Evolutionary conservation across 2,329 filamentous ascomycete species (phyloP).

Genomic region (Trichoderma arundinaceum): DNA sequence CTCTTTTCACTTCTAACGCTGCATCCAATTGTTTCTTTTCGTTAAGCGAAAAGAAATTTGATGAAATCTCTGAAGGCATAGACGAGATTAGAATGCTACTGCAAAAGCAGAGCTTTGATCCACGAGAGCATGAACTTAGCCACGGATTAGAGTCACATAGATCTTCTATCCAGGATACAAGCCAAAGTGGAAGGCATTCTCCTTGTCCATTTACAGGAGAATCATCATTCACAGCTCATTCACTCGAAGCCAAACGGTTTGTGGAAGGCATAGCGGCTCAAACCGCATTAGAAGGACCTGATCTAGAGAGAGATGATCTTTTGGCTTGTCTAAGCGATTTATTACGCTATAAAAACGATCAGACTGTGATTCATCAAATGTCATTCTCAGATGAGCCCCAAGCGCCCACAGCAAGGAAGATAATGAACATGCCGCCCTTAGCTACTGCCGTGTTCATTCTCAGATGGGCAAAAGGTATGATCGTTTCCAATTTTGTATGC

Average conservation of each 20-base stretch:
- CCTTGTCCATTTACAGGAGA: conserved; percentile 6
- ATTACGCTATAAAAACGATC: conserved; percentile 1
- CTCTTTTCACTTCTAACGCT: too few relatives aligned
- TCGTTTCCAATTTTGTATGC: too few relatives aligned
- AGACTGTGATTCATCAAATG: conserved; percentile 1
- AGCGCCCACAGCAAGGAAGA: not conserved
- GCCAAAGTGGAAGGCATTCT: not conserved
- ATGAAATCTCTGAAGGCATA: not conserved
- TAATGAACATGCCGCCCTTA: not conserved
- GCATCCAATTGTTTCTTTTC: too few relatives aligned
- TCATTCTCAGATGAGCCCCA: not conserved
- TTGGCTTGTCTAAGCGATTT: not conserved
- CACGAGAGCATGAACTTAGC: not conserved
- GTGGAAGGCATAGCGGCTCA: not conserved
- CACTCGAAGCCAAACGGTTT: conserved; percentile 6
- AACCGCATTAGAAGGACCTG: not conserved
- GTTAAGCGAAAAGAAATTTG: not conserved
- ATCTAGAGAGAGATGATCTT: conserved; percentile 4
- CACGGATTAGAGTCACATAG: not conserved
- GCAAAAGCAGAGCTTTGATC: not conserved
- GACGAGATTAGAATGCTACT: conserved; percentile 4
- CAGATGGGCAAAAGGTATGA: conserved; percentile 14
- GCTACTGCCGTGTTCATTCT: conserved; percentile 1
- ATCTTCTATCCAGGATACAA: not conserved
- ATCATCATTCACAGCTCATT: conserved; percentile 7